A percentile compares a stretch with the other conserved stretches of the same genome.
Evolutionary conservation across 2,329 filamentous ascomycete species (phyloP).

Genomic region (Colletotrichum incanum): DNA sequence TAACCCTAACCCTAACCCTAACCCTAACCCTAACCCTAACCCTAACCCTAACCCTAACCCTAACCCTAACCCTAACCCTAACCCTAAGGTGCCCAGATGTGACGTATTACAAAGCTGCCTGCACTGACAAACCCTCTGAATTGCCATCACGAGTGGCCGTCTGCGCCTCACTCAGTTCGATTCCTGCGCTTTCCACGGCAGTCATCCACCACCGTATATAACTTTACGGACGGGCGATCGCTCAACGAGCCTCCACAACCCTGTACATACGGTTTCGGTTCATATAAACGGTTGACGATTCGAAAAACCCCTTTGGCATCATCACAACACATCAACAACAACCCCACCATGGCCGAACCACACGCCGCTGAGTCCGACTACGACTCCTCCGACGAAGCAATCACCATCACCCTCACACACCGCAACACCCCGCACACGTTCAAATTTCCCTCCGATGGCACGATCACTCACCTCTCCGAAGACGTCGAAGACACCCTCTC

Average conservation of each 20-base stretch:
- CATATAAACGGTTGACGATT: slow-evolving; percentile 15
- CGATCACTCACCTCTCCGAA: slow-evolving; percentile 72
- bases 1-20: too few relatives aligned
- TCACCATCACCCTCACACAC: slow-evolving; percentile 64
- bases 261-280: background rate
- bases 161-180: slow-evolving; percentile 35
- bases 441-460: slow-evolving; percentile 61
- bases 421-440: slow-evolving; percentile 63
- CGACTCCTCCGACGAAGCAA: slow-evolving; percentile 46
- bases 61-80: too few relatives aligned
- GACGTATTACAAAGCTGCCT: slow-evolving; percentile 61
- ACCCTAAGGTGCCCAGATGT: slow-evolving; percentile 38
- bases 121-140: slow-evolving; percentile 49
- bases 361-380: slow-evolving; percentile 34
- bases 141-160: slow-evolving; percentile 38
- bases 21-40: too few relatives aligned
- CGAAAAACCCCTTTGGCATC: background rate
- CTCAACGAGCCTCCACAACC: background rate
- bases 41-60: too few relatives aligned
- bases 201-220: slow-evolving; percentile 25
- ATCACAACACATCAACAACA: background rate
- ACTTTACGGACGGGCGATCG: background rate
- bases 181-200: slow-evolving; percentile 33
- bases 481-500: slow-evolving; percentile 70
- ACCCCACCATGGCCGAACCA: slow-evolving; percentile 39